phyloP scores from a whole-genome alignment of 805 yeast genomes.

The Saccharomycodes ludwigii region DNA sequence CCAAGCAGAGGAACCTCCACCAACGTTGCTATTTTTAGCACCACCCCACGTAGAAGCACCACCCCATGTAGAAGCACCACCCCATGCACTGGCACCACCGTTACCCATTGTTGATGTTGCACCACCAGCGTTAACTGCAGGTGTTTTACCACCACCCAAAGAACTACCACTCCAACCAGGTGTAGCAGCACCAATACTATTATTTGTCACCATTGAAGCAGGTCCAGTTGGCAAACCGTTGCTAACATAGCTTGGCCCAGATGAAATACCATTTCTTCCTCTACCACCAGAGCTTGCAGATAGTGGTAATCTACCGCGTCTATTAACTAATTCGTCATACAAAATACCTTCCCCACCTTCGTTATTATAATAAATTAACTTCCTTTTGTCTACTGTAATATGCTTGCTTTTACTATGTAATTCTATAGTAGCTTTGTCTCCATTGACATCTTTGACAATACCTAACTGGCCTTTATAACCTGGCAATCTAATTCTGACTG shows the following conservation, averaged over 20 bases:
- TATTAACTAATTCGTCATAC: constrained; percentile 64
- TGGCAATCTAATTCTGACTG: constrained; percentile 83
- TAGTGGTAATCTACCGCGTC: constrained; percentile 27
- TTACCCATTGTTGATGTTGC: constrained; percentile 11
- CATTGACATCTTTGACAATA: constrained; percentile 86
- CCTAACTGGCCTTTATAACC: constrained; percentile 90
- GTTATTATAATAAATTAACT: constrained; percentile 58
- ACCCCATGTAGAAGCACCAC: constrained; percentile 27
- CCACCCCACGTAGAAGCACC: constrained; percentile 28
- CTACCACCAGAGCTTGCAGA: constrained; percentile 20
- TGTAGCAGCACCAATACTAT: constrained; percentile 19
- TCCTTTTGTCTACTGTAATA: constrained; percentile 69
- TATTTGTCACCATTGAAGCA: constrained; percentile 10
- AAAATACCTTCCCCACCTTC: constrained; percentile 58
- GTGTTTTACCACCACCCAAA: constrained; percentile 39
- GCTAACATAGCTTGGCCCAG: constrained; percentile 26
- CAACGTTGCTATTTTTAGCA: constrained; percentile 23
- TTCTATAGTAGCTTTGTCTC: constrained; percentile 83
- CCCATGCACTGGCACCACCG: constrained; percentile 23
- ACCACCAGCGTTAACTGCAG: constrained; percentile 25
- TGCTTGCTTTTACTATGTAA: constrained; percentile 86
- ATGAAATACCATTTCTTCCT: constrained; percentile 22
- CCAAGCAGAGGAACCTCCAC: constrained; percentile 41
- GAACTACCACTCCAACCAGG: constrained; percentile 29
- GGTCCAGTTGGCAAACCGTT: constrained; percentile 31